Conservation (phyloP, 2,329 filamentous ascomycete genomes). For the Teratosphaeria destructans region DNA sequence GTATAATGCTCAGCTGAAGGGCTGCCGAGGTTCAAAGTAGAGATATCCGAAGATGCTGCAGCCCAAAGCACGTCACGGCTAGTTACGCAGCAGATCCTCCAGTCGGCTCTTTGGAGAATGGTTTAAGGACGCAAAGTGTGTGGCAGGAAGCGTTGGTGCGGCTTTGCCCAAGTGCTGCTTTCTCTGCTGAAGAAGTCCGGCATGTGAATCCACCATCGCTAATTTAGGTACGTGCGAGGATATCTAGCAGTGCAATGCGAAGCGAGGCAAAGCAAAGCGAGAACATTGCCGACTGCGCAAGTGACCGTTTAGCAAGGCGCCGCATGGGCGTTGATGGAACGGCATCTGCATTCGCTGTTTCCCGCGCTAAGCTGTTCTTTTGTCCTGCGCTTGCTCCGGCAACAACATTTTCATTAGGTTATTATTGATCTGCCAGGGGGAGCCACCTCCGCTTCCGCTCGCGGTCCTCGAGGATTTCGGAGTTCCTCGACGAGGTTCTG, state of each 20-base stretch:
- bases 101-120: background rate
- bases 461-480: background rate
- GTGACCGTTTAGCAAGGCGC: background rate
- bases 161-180: background rate
- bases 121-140: background rate
- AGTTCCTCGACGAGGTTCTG: background rate
- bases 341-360: background rate
- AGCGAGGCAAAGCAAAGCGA: background rate
- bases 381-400: background rate
- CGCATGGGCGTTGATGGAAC: background rate
- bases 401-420: background rate
- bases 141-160: background rate
- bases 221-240: background rate
- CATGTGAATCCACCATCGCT: background rate
- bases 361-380: background rate
- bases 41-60: background rate
- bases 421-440: background rate
- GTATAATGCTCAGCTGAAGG: background rate
- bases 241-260: background rate
- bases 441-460: background rate
- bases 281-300: background rate
- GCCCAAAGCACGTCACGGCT: constrained; percentile 1
- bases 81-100: constrained; percentile 3
- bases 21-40: background rate
- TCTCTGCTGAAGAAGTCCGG: background rate